Evolutionary conservation across 352 stramenopile genomes (phyloP).

Genomic region (Phytophthora macrochlamydospora): DNA sequence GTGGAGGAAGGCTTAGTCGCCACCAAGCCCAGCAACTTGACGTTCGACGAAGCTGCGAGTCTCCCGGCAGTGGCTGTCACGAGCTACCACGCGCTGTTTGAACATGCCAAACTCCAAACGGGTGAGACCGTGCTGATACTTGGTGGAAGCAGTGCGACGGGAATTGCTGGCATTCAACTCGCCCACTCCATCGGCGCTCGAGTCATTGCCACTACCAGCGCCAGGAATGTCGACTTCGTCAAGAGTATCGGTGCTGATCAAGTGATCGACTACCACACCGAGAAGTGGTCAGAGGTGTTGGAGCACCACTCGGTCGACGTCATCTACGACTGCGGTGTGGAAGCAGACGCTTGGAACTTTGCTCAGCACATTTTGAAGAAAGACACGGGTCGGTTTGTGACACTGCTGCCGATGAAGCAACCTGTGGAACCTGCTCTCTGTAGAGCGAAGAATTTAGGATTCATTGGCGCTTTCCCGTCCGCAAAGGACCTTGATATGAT

Average conservation of each 20-base stretch:
- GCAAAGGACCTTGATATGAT: neutral
- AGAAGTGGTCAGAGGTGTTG: conserved; percentile 33
- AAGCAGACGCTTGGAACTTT: conserved; percentile 20
- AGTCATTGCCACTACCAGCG: conserved; percentile 29
- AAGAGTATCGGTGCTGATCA: conserved; percentile 21
- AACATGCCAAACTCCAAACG: conserved; percentile 29
- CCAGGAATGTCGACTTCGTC: conserved; percentile 17
- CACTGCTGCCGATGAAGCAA: neutral
- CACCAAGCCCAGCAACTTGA: conserved; percentile 38
- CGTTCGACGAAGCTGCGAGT: conserved; percentile 33
- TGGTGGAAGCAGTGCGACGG: conserved; percentile 32
- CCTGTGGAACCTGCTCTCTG: neutral
- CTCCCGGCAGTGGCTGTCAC: conserved; percentile 32
- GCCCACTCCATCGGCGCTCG: conserved; percentile 21
- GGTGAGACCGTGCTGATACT: conserved; percentile 42
- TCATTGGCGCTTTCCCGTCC: neutral
- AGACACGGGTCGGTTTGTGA: conserved; percentile 13
- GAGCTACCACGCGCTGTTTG: conserved; percentile 31
- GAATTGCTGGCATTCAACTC: conserved; percentile 39
- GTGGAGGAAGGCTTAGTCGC: conserved; percentile 30
- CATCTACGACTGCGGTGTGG: conserved; percentile 31
- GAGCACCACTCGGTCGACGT: conserved; percentile 30
- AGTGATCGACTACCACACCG: conserved; percentile 31
- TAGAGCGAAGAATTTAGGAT: neutral
- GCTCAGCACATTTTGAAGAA: conserved; percentile 15